Evolutionary conservation across 495 filamentous ascomycete genomes (phyloP), one percentile per base, ranked within the genome.

Genomic region (Patellaria atrata): DNA sequence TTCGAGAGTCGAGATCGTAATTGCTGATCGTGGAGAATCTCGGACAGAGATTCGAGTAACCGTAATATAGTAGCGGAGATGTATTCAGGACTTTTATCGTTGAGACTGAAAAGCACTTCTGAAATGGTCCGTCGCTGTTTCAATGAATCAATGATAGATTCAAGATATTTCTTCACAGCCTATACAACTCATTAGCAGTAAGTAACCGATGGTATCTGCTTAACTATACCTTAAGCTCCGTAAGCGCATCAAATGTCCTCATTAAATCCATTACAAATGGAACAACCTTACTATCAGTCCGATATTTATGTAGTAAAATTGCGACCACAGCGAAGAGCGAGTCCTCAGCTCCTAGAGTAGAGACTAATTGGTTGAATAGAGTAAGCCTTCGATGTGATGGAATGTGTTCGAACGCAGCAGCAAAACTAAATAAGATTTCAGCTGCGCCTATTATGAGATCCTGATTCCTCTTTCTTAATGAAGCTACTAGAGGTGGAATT

Each of bases 361-460:
- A 70, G 16, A 84, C 70, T 20, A 97, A 58, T 18, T 82, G 79
- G 16, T 71, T 62, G 63, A 92, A 97, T 3, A 96, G 58, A 23
- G 74, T 71, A 12, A 79, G 67, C 37, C 83, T 76, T 25, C 86
- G 73, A 50, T 89, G 85, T 4, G 71, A 67, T 3, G 89, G 89
- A 38, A 97, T 81, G 50, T 96, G 86, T 50, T 91, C 85, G 56
- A 86, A 97, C 8, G 91, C 91, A 7, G 80, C 82, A 13, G 80
- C 82, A 52, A 96, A 96, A 57, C 85, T 94, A 33, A 84, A 64
- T 12, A 97, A 48, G 19, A 97, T 64, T 48, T 93, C 86, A 1
- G 82, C 77, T 9, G 79, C 79, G 32, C 82, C 83, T 27, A 70
- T 71, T 2, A 92, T 66, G 30, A 83, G 64, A 47, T 81, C 77